Base-by-base conservation (phyloP, 192 early-diverging fungal genomes). In the Coemansia sp. region DNA sequence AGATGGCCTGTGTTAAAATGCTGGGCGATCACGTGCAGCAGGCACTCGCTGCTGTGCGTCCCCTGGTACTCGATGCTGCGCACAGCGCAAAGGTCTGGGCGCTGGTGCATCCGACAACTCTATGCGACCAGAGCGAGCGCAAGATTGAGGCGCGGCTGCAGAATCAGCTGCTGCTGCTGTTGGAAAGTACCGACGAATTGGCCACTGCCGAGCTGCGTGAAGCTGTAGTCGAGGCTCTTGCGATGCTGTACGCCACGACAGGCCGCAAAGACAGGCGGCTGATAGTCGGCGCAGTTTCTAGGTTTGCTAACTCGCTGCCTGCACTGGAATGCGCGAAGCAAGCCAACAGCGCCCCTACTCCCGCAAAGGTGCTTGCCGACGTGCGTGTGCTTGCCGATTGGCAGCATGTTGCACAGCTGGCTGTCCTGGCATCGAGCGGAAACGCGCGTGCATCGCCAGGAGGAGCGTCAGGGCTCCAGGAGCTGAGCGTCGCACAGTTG, bases 191-290 rank as follows among this genome's bases (percentile, higher is more conserved):
- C 42, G 42, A 10, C 0, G 48, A 25, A 4, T 4, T 19, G 11
- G 19, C 22, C 5, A 19, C 22, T 8, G 49, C 22, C 15, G 49
- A 52, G 2, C n/a, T 20, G 56, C 62, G 63, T n/a, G 61, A 59
- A 11, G 52, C 71, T 1, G 66, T 65, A 0, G 62, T 68, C 6
- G 80, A 82, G 65, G 80, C 75, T 5, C 61, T 77, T 65, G 80
- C 75, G 1, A 73, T 77, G 71, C 74, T 82, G 13, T 74, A 76
- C 29, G 75, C 80, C 20, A 73, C 75, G 0, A 65, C 58, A 2
- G 32, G 64, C 29, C 75, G 69, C 59, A 75, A 61, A 40, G 61
- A 70, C 66, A 67, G 63, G 13, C 66, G 65, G n/a, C 70, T 70
- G 22, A 65, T 81, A 4, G 65, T 71, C 20, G 61, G 48, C 5